Evolutionary conservation across 495 filamentous ascomycete species (phyloP), one percentile per base, ranked within the genome.

Genomic region (Letharia lupina): DNA sequence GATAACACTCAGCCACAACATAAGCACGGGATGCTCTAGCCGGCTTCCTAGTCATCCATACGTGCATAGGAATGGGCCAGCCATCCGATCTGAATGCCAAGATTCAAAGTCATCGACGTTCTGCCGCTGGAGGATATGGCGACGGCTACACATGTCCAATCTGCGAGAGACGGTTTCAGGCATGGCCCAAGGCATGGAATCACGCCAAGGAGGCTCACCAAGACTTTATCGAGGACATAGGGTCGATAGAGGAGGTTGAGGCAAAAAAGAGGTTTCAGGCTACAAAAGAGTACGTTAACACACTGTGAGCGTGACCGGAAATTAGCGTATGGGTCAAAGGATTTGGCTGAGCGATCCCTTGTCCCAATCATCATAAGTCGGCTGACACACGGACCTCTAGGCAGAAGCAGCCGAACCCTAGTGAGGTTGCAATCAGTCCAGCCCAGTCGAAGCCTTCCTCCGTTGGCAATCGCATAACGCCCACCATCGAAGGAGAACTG

Each of bases 141-240:
- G 60, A 20, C 18, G 42, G 61, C 47, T 69, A 67, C 45, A 42
- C 42, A 0, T 69, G 67, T 47, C 67, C 67, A 20, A 42, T 67
- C 1, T 69, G 67, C 56, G 18, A 40, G 15, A 15, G 39, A 7
- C 16, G 15, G 3, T 69, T 57, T 35, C 40, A 54, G 15, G 45
- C 65, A 28, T 48, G 57, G 33, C 42, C 59, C 4, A 66, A 64
- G 40, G 20, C 63, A n/a, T 69, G 67, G 67, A 59, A 59, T 0
- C 67, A 69, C 48, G 67, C 67, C 28, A 66, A 66, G 45, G 7
- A 65, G 11, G 18, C 50, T 3, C 68, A 69, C 15, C 31, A 44
- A 23, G 56, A 69, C 47, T 31, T 16, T 12, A 12, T 60, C 4
- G 50, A 44, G 7, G n/a, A 35, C n/a, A 35, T 18, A 3, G 35